Evolutionary conservation across 2,329 filamentous ascomycete species (phyloP), one percentile per base, ranked within the genome.

Genomic region (Pyrenophora teres): DNA sequence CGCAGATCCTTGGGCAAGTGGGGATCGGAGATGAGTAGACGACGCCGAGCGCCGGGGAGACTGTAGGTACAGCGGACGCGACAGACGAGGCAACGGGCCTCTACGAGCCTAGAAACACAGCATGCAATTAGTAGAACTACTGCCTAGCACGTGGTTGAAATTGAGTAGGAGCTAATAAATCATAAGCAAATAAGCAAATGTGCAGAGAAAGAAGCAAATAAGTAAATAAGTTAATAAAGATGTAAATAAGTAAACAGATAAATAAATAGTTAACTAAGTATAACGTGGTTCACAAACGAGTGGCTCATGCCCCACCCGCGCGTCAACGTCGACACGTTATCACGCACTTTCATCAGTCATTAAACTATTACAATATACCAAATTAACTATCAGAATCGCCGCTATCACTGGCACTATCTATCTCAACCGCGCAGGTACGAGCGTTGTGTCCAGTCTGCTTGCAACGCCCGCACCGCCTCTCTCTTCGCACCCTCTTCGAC

Each of bases 1-100:
- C 51, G 57, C 50, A 60, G 58, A 63, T 62, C 54, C 52, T 63
- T 61, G 35, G 58, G 56, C 48, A 49, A 16, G 25, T 49, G 12
- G 46, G 39, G 46, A 43, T 49, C 32, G 21, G 35, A 57, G 25
- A 36, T 12, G 35, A 3, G 48, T 48, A 52, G 23, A 59, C 39
- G 27, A 52, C 27, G 46, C 51, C 27, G 31, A 61, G 46, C 43
- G 35, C 40, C 54, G 50, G 50, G 44, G 50, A 55, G 52, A 61
- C 50, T 54, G 42, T 40, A 57, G 54, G 39, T 54, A 56, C 43
- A 13, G 43, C 46, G 44, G 53, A 19, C 35, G 53, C 48, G 38
- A 52, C 10, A 50, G 2, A 60, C 16, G 27, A 53, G 52, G 59
- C 50, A 56, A 36, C 25, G 40, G 35, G 51, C 54, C 50, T 56